These are phyloP conservation scores for Ogataea ramenticola DNA, from an alignment of 805 yeast species.

Conservation along the genomic window DNA sequence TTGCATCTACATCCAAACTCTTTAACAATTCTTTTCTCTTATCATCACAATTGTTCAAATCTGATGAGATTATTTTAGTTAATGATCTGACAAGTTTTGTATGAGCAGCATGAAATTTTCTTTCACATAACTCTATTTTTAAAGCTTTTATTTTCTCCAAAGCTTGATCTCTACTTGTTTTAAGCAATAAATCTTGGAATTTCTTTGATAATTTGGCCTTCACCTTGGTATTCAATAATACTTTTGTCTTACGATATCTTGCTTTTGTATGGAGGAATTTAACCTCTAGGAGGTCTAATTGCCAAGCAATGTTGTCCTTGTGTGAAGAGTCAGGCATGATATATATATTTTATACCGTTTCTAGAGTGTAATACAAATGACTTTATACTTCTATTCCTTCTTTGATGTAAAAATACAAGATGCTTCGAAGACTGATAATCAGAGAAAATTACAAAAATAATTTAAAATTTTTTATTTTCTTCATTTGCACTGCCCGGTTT, in stretches of 20 bases:
- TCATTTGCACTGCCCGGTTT: too few relatives aligned
- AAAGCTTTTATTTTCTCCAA: constrained; percentile 34
- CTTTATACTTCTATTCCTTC: too few relatives aligned
- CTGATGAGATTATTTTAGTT: constrained; percentile 6
- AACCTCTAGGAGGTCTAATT: constrained; percentile 49
- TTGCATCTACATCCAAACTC: constrained; percentile 1
- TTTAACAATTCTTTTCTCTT: constrained; percentile 1
- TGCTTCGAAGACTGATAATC: too few relatives aligned
- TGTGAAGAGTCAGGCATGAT: constrained; percentile 3
- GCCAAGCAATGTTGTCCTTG: constrained; percentile 40
- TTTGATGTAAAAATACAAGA: too few relatives aligned
- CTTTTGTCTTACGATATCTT: constrained; percentile 42
- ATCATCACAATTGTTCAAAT: neutral
- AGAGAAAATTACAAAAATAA: too few relatives aligned
- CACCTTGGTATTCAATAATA: constrained; percentile 37
- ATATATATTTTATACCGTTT: too few relatives aligned
- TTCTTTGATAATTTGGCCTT: constrained; percentile 29
- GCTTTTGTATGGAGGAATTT: constrained; percentile 36
- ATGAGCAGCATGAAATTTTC: constrained; percentile 41
- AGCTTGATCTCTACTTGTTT: constrained; percentile 36
- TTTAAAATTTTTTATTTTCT: too few relatives aligned
- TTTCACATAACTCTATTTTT: constrained; percentile 36
- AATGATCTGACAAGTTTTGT: constrained; percentile 35
- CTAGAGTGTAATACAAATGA: too few relatives aligned
- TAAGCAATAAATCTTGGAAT: constrained; percentile 21